Evolutionary conservation across 768 basidiomycete genomes (phyloP).

Genomic region (Crepidotus variabilis): DNA sequence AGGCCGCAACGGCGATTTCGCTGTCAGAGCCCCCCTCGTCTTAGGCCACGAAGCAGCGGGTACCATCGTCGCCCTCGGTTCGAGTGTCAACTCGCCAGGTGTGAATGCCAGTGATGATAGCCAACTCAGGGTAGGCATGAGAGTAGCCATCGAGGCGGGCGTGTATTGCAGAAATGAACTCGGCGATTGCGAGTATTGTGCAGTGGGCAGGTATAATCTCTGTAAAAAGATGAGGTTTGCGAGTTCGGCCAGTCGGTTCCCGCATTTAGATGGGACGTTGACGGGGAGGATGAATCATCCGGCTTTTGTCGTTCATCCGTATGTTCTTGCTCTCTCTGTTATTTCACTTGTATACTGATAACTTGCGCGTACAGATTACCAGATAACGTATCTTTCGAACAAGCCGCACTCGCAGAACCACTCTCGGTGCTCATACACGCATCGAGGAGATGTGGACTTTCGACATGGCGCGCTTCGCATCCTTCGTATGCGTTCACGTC

Average conservation of each 20-base stretch:
- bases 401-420: slow-evolving; percentile 89
- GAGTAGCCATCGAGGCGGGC: slow-evolving; percentile 92
- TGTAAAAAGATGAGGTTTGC: slow-evolving; percentile 90
- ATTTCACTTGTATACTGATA: background rate
- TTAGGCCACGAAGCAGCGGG: slow-evolving; percentile 96
- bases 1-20: slow-evolving; percentile 91
- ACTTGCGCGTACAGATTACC: background rate
- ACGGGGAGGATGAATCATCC: slow-evolving; percentile 89
- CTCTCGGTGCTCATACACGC: slow-evolving; percentile 29
- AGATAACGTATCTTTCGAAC: slow-evolving; percentile 68
- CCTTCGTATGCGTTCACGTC: background rate
- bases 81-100: slow-evolving; percentile 38
- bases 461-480: background rate
- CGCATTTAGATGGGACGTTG: slow-evolving; percentile 90
- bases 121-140: slow-evolving; percentile 67
- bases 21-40: slow-evolving; percentile 78
- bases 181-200: slow-evolving; percentile 58
- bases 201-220: slow-evolving; percentile 84
- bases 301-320: slow-evolving; percentile 83
- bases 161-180: slow-evolving; percentile 62
- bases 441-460: background rate
- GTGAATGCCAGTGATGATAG: slow-evolving; percentile 13
- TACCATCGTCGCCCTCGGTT: slow-evolving; percentile 77
- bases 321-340: slow-evolving; percentile 30
- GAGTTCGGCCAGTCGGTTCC: slow-evolving; percentile 85